phyloP scores from a whole-genome alignment of 2,329 filamentous ascomycete species.

The Cordyceps militaris region DNA sequence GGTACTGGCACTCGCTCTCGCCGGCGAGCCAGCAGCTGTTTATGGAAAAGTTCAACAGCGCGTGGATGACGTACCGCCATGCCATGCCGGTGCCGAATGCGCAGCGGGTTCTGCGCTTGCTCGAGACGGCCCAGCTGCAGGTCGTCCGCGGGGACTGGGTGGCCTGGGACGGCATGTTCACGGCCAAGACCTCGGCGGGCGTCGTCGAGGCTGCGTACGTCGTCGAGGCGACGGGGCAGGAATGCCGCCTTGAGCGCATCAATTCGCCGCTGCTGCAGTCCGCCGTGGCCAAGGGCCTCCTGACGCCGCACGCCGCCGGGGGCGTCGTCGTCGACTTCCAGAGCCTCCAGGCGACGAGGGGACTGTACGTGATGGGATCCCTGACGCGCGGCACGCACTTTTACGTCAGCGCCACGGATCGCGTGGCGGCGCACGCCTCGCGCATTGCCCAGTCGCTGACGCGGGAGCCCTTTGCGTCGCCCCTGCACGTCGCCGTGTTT shows the following conservation, averaged over 20 bases:
- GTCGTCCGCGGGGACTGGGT: slow-evolving; percentile 4
- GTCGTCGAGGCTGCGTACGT: not conserved
- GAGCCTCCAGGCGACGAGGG: not conserved
- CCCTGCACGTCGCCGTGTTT: slow-evolving; percentile 5
- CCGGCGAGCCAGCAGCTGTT: slow-evolving; percentile 5
- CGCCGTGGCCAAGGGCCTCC: slow-evolving; percentile 1
- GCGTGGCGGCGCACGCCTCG: slow-evolving; percentile 10
- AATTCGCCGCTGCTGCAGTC: slow-evolving; percentile 4
- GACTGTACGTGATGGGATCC: slow-evolving; percentile 9
- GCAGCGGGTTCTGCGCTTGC: not conserved
- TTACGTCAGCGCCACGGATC: slow-evolving; percentile 11
- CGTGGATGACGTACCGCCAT: slow-evolving; percentile 13
- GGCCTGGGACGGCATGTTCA: slow-evolving; percentile 2
- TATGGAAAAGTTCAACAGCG: slow-evolving; percentile 9
- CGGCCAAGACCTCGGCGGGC: slow-evolving; percentile 5
- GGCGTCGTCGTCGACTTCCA: slow-evolving; percentile 9
- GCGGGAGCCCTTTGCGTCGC: not conserved
- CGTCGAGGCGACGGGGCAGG: slow-evolving; percentile 7
- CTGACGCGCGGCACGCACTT: slow-evolving; percentile 11
- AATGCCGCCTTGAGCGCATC: slow-evolving; percentile 4
- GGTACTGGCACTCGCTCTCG: slow-evolving; percentile 8
- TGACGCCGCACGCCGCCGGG: slow-evolving; percentile 6
- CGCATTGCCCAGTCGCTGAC: slow-evolving; percentile 9
- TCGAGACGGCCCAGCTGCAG: not conserved
- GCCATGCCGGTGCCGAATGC: slow-evolving; percentile 11